Evolutionary conservation across 225 moss, liverwort and hornwort species (phyloP), one percentile per base, ranked within the genome.

Genomic region (Bryum argenteum): DNA sequence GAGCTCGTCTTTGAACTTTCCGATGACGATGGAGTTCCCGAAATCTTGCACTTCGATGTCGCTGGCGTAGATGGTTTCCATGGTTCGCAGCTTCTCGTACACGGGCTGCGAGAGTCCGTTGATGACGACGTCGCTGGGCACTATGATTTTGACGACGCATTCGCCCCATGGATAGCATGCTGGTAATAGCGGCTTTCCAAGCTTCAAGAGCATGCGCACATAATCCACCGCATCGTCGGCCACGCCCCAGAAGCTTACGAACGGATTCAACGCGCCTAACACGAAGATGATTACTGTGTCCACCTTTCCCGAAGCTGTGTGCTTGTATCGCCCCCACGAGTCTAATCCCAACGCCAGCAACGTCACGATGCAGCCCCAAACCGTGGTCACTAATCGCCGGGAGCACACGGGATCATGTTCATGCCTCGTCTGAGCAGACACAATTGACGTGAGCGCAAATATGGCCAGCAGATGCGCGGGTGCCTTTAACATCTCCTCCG

Each of bases 181-280:
- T 0, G 78, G 82, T 16, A 75, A 9, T 52, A 78, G 13, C 5
- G 82, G 82, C 18, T 78, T 82, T 8, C 33, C 63, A 11, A 83
- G 71, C 8, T 72, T 67, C n/a, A 67, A 63, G 14, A 82, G 24
- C 82, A 82, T 82, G 40, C 71, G 45, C 39, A 79, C 14, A 17
- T 74, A 79, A 48, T 83, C 79, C 63, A 79, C 75, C n/a, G 69
- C 82, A 40, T 83, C 82, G 20, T 83, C 82, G 0, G 72, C 79
- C 58, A 83, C 75, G 0, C 82, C 82, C 82, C 82, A 83, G 60
- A 83, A 83, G 68, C 82, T 79, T 45, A 69, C 54, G 48, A 83
- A 83, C 1, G 82, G 82, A 60, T 83, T 83, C 54, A 83, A 64
- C 19, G 79, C 82, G 48, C 82, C 82, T 13, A 83, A 26, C 28